Evolutionary conservation across 2,329 filamentous ascomycete genomes (phyloP).

Genomic region (Hymenoscyphus repandus): DNA sequence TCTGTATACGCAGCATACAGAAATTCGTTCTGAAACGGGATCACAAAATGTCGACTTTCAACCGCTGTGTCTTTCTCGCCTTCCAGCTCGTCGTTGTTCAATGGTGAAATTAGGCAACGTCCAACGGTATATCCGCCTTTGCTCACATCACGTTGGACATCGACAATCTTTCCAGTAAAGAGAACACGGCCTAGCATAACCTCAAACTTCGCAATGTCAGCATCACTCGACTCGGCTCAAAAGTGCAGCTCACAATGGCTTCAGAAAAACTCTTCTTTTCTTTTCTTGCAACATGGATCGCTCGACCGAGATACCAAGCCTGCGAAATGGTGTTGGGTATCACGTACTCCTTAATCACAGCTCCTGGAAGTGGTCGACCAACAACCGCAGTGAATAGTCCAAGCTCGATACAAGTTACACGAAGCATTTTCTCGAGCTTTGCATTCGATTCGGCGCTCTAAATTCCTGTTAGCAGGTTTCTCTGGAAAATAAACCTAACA

Average conservation of each 20-base stretch:
- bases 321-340: conserved; percentile 33
- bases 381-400: conserved; percentile 32
- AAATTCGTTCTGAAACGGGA: conserved; percentile 40
- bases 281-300: conserved; percentile 29
- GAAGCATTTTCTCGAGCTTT: conserved; percentile 34
- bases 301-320: conserved; percentile 33
- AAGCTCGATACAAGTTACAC: conserved; percentile 35
- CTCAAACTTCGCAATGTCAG: conserved; percentile 12
- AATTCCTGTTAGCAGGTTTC: neutral
- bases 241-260: neutral
- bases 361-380: conserved; percentile 32
- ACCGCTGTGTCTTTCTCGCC: neutral
- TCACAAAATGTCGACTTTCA: conserved; percentile 25
- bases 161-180: conserved; percentile 37
- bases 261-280: neutral
- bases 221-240: neutral
- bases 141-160: conserved; percentile 34
- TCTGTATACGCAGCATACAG: conserved; percentile 35
- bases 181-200: conserved; percentile 33
- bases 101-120: conserved; percentile 32
- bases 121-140: conserved; percentile 39
- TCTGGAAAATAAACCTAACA: neutral
- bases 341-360: conserved; percentile 31
- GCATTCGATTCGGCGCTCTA: conserved; percentile 29
- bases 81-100: conserved; percentile 26